Conservation (phyloP, 176 grass and related monocot genomes). For the Zoysia pacifica region DNA sequence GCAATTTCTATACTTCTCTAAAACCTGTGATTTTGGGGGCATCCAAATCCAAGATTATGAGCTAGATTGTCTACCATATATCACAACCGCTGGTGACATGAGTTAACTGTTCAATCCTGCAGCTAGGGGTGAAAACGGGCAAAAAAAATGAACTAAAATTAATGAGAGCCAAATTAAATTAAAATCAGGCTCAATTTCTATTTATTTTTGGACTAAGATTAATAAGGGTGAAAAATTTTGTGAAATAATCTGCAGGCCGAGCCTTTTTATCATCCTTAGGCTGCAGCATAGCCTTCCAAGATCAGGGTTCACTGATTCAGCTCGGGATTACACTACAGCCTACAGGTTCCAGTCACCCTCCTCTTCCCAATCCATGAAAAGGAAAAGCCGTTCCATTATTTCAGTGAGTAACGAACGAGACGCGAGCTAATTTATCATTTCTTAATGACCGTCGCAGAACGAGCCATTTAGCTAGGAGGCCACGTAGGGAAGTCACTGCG, state of each 20-base stretch:
- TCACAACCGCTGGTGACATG: not conserved
- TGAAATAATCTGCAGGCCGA: too few relatives aligned
- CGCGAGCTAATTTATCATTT: not conserved
- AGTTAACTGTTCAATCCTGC: not conserved
- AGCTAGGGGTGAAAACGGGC: not conserved
- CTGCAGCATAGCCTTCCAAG: not conserved
- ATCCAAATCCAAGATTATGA: not conserved
- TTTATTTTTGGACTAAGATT: too few relatives aligned
- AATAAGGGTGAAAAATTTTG: too few relatives aligned
- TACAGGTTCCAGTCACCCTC: not conserved
- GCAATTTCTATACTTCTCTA: too few relatives aligned
- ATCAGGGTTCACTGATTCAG: not conserved
- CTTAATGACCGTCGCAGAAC: not conserved
- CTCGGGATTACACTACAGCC: not conserved
- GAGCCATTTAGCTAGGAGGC: not conserved
- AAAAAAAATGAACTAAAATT: too few relatives aligned
- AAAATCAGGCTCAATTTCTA: too few relatives aligned
- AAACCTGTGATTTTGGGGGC: not conserved
- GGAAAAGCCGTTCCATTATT: not conserved
- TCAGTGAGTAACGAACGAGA: not conserved
- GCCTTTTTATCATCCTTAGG: too few relatives aligned
- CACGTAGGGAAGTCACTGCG: not conserved
- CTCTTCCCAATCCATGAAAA: conserved; percentile 50
- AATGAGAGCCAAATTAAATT: too few relatives aligned
- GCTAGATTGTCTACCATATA: not conserved